Percentiles rank a stretch among this genome's conserved stretches.
phyloP scores from a whole-genome alignment of 768 basidiomycete species.

The Pleurotus djamor region DNA sequence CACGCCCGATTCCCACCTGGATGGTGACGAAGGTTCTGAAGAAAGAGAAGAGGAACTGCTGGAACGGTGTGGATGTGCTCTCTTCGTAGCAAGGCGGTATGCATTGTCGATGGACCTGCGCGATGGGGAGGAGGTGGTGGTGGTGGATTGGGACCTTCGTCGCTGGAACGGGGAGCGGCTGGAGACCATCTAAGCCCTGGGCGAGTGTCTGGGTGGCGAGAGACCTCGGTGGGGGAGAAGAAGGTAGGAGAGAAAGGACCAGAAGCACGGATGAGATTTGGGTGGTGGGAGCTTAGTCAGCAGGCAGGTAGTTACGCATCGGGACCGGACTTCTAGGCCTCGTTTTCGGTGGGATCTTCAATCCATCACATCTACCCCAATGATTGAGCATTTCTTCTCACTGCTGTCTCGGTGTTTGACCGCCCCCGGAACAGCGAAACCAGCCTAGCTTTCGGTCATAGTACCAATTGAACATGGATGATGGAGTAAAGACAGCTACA shows the following conservation, averaged over 20 bases:
- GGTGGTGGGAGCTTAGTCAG: background rate
- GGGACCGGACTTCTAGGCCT: too few species aligned
- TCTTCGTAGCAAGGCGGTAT: constrained; percentile 46
- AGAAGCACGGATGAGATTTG: too few species aligned
- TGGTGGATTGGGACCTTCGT: constrained; percentile 54
- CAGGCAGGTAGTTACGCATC: too few species aligned
- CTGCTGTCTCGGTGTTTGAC: too few species aligned
- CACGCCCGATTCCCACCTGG: constrained; percentile 51
- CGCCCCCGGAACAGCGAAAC: too few species aligned
- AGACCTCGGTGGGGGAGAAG: background rate
- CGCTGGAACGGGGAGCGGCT: constrained; percentile 33
- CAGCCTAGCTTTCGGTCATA: too few species aligned
- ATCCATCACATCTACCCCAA: too few species aligned
- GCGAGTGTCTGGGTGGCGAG: background rate
- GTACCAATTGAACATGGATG: too few species aligned
- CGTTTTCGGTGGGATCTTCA: too few species aligned
- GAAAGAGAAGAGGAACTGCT: constrained; percentile 23
- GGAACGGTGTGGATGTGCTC: constrained; percentile 40
- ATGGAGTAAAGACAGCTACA: too few species aligned
- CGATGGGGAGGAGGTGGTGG: constrained; percentile 32
- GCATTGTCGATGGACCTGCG: constrained; percentile 24
- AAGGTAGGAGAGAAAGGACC: background rate
- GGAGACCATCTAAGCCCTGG: constrained; percentile 24
- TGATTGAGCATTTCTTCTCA: too few species aligned
- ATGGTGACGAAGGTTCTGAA: constrained; percentile 30